Evolutionary conservation across 805 yeast species (phyloP), one percentile per base, ranked within the genome.

Genomic region (Huiozyma sinensis): DNA sequence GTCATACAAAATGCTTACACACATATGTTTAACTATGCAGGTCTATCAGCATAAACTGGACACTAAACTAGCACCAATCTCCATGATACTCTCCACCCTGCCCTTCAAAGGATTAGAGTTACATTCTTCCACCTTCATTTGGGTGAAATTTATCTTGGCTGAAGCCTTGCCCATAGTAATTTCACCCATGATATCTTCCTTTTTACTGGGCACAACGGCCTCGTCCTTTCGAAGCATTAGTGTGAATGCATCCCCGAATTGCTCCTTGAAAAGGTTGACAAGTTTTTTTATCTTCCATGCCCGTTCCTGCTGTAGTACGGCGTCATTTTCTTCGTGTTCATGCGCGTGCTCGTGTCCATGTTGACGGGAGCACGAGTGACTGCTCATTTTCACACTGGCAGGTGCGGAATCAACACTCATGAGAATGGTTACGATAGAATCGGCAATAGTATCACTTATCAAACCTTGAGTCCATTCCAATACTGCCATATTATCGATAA

Each of bases 401-500:
- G 96, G 96, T 0, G 95, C 80, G 0, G 95, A 81, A 60, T 92
- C 98, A 36, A 90, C 92, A 38, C 95, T 85, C 64, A 90, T 73
- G 31, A 92, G 63, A 34, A 92, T 87, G 0, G 97, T 96, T 46
- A 92, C 76, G 1, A 88, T 83, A 11, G 95, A 81, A 57, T 92
- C 99, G 0, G 98, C 98, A 49, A 92, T 76, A 0, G 96, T 82
- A 56, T 92, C 98, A 48, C 84, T 89, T 67, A 88, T 77, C 45
- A 85, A 69, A 46, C 88, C 89, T 52, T 94, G 90, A 12, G 79
- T 76, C 98, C 98, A 92, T 61, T 86, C 94, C 10, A 90, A 79
- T 0, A 82, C 73, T 6, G 84, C 79, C 7, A 72, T 52, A 42
- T 71, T 67, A 27, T 70, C 68, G 36, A 65, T 65, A 10, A 77